phyloP scores from a whole-genome alignment of 1,139 yeast genomes.

The Saccharomyces hybrid region DNA sequence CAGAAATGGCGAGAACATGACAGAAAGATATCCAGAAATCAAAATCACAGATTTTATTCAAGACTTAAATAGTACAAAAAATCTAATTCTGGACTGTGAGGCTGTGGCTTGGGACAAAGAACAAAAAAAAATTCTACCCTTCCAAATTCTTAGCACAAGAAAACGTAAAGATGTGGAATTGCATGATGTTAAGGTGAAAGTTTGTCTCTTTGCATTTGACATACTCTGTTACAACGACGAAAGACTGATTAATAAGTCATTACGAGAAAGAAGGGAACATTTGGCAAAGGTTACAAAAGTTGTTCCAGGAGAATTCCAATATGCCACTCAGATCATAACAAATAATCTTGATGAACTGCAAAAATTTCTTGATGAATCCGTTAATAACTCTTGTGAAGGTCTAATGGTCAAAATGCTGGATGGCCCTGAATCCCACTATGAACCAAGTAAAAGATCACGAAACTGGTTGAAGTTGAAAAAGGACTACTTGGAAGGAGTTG shows the following conservation, averaged over 20 bases:
- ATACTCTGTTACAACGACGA: conserved; percentile 65
- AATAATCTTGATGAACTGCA: conserved; percentile 75
- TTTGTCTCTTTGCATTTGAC: conserved; percentile 90
- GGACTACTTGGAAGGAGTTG: conserved; percentile 89
- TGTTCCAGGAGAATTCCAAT: conserved; percentile 71
- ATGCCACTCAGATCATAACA: conserved; percentile 70
- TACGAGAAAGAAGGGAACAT: conserved; percentile 60
- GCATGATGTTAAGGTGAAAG: conserved; percentile 80
- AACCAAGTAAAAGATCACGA: conserved; percentile 89
- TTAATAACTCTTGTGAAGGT: conserved; percentile 90
- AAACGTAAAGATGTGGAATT: conserved; percentile 89
- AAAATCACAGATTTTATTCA: conserved; percentile 56
- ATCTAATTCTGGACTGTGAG: conserved; percentile 84
- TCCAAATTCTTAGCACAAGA: conserved; percentile 86
- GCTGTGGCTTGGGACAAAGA: conserved; percentile 97
- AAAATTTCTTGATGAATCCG: conserved; percentile 78
- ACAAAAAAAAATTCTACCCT: conserved; percentile 72
- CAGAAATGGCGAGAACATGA: conserved; percentile 95
- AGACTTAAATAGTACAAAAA: conserved; percentile 34
- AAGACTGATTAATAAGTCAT: conserved; percentile 58
- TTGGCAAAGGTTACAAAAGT: conserved; percentile 50
- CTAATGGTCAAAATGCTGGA: conserved; percentile 88
- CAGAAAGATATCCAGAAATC: conserved; percentile 89
- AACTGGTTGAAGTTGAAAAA: conserved; percentile 95
- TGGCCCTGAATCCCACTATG: conserved; percentile 75